Evolutionary conservation across 2,329 filamentous ascomycete species (phyloP).

Genomic region (Teratosphaeriaceae sp.): DNA sequence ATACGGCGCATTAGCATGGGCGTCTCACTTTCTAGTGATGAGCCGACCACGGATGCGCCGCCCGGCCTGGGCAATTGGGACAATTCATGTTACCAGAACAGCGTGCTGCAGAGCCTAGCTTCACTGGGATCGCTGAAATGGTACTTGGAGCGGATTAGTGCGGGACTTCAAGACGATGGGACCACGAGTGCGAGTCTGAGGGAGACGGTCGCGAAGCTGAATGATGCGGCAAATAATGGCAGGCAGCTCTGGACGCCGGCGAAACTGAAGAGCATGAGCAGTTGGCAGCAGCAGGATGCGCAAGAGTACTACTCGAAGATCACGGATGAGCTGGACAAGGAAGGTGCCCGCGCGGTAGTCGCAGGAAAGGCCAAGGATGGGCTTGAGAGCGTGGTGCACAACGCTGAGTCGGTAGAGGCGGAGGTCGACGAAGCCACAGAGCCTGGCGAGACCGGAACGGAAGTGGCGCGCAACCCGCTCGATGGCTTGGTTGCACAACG

Average conservation of each 20-base stretch:
- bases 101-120: slow-evolving; percentile 66
- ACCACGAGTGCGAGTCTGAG: slow-evolving; percentile 45
- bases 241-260: slow-evolving; percentile 73
- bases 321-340: slow-evolving; percentile 53
- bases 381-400: slow-evolving; percentile 19
- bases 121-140: slow-evolving; percentile 63
- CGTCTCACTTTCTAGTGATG: slow-evolving; percentile 13
- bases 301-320: slow-evolving; percentile 96
- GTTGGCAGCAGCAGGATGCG: slow-evolving; percentile 93
- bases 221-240: slow-evolving; percentile 63
- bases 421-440: too few relatives aligned
- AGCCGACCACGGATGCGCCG: slow-evolving; percentile 29
- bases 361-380: slow-evolving; percentile 16
- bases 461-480: slow-evolving; percentile 60
- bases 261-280: slow-evolving; percentile 79
- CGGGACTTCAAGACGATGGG: neutral
- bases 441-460: too few relatives aligned
- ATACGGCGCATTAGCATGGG: slow-evolving; percentile 24
- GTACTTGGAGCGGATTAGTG: slow-evolving; percentile 47
- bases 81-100: slow-evolving; percentile 98
- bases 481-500: slow-evolving; percentile 84
- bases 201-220: slow-evolving; percentile 63
- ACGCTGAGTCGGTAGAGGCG: too few relatives aligned
- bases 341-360: slow-evolving; percentile 31
- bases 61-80: slow-evolving; percentile 80